Conservation (phyloP, 345 rosid species). For the Excoecaria agallocha region DNA sequence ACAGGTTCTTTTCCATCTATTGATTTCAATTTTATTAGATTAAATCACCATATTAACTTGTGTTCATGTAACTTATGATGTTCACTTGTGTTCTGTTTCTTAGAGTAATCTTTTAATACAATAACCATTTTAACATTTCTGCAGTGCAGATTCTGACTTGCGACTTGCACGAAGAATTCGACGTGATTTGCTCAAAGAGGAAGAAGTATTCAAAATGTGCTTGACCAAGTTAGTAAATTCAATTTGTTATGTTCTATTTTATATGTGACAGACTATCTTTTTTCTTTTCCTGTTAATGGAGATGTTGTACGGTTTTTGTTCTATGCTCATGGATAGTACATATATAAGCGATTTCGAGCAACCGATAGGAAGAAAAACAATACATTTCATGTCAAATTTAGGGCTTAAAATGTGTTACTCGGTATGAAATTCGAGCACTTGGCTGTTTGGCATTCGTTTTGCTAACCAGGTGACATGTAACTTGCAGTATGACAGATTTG, state of each 20-base stretch:
- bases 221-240: slow-evolving; percentile 57
- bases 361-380: too few species aligned
- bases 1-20: slow-evolving; percentile 46
- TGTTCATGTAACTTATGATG: too few species aligned
- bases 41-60: not conserved
- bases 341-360: too few species aligned
- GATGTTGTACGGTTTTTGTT: too few species aligned
- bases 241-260: too few species aligned
- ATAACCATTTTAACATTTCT: slow-evolving; percentile 20
- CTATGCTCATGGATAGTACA: too few species aligned
- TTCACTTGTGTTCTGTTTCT: not conserved
- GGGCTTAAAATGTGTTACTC: too few species aligned
- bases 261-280: too few species aligned
- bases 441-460: too few species aligned
- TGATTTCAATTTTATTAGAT: not conserved
- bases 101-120: not conserved
- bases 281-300: too few species aligned
- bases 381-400: too few species aligned
- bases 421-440: too few species aligned
- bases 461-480: not conserved
- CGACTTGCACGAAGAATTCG: slow-evolving; percentile 78
- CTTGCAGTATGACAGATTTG: slow-evolving; percentile 72
- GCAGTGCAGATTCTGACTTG: slow-evolving; percentile 78
- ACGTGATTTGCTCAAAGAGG: slow-evolving; percentile 86
- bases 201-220: slow-evolving; percentile 67